Percentiles rank a stretch among this genome's conserved stretches.
These are phyloP conservation scores for Setaria viridis DNA, from an alignment of 202 grass and related monocot genomes.

Conservation along the genomic window DNA sequence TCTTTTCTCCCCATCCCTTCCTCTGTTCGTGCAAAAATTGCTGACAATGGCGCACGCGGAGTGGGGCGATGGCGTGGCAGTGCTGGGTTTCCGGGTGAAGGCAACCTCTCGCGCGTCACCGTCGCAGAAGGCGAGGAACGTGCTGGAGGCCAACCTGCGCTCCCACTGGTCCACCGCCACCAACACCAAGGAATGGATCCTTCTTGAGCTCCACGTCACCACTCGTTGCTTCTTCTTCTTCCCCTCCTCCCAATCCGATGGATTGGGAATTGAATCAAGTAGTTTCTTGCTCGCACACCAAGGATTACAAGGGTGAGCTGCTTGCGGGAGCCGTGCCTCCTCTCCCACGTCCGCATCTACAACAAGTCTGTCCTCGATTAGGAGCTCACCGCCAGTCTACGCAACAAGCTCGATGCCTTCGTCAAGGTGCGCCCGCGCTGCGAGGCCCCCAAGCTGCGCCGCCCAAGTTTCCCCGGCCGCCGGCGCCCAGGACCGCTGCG, in stretches of 20 bases:
- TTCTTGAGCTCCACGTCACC: slow-evolving; percentile 81
- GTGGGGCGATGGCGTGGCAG: slow-evolving; percentile 63
- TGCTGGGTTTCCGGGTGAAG: slow-evolving; percentile 79
- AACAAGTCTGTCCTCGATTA: slow-evolving; percentile 97
- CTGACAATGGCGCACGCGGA: too few relatives aligned
- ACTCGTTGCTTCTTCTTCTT: neutral
- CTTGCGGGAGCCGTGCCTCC: slow-evolving; percentile 82
- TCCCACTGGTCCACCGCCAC: slow-evolving; percentile 94
- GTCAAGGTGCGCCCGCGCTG: slow-evolving; percentile 79
- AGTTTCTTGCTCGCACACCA: neutral
- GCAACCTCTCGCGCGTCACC: slow-evolving; percentile 82
- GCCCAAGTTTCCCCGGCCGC: too few relatives aligned
- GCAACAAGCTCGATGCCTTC: slow-evolving; percentile 92
- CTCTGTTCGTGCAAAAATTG: too few relatives aligned
- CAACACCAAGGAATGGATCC: slow-evolving; percentile 99
- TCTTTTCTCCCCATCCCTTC: too few relatives aligned
- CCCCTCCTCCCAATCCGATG: neutral
- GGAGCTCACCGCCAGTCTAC: slow-evolving; percentile 87
- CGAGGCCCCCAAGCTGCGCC: slow-evolving; percentile 86
- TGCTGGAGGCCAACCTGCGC: slow-evolving; percentile 84
- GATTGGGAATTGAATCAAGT: slow-evolving; percentile 19
- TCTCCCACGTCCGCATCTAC: slow-evolving; percentile 91
- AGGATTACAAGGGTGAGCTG: neutral
- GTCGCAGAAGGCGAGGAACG: slow-evolving; percentile 75
- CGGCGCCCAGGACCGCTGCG: too few relatives aligned